These are phyloP conservation scores for Tolypocladium endophyticum DNA, from an alignment of 2,329 filamentous ascomycete genomes.

Conservation along the genomic window DNA sequence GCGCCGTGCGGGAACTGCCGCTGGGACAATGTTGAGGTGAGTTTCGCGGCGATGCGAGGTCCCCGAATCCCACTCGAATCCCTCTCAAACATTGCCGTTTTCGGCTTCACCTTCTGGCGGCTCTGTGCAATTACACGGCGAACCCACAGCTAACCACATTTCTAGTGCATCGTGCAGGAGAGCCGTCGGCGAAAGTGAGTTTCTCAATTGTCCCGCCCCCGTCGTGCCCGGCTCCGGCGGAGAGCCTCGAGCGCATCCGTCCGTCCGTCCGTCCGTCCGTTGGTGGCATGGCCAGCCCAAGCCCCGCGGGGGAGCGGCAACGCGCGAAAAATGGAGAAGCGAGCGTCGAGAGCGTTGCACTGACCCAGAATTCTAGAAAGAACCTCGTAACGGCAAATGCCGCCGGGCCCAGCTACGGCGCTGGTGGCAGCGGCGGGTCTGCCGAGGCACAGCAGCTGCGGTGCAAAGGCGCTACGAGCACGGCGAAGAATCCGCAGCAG, in stretches of 20 bases:
- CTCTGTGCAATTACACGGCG: too few relatives aligned
- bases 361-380: constrained; percentile 26
- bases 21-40: constrained; percentile 60
- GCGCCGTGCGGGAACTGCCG: constrained; percentile 82
- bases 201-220: constrained; percentile 1
- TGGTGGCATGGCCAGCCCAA: not conserved
- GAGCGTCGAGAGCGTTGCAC: constrained; percentile 1
- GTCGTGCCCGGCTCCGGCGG: not conserved
- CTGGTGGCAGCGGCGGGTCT: constrained; percentile 8
- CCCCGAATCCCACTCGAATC: not conserved
- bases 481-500: not conserved
- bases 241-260: not conserved
- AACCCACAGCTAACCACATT: not conserved
- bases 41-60: constrained; percentile 5
- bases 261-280: not conserved
- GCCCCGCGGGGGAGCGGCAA: not conserved
- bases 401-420: constrained; percentile 15
- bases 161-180: constrained; percentile 58
- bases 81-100: not conserved
- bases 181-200: constrained; percentile 80
- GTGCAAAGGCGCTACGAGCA: constrained; percentile 3
- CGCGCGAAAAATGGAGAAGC: not conserved
- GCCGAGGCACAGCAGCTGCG: constrained; percentile 27
- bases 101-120: not conserved
- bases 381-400: constrained; percentile 29